Percentiles rank a stretch among this genome's conserved stretches.
Conservation (phyloP, 192 early-diverging fungal species). For the Linnemannia hyalina region DNA sequence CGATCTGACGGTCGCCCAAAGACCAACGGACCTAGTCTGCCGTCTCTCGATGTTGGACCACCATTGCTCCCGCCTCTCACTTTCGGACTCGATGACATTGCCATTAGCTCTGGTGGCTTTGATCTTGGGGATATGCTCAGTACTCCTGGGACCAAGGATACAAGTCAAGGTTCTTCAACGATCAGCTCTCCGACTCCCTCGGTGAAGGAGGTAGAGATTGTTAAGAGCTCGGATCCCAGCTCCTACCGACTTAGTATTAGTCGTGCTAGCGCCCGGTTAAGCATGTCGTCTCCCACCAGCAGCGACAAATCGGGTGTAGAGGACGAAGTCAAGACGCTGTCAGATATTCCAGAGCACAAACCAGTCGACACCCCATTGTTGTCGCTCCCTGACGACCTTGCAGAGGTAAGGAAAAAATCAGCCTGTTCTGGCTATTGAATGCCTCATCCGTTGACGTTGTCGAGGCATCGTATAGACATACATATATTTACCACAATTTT, state of each 20-base stretch:
- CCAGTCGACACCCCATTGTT: neutral
- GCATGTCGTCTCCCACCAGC: conserved; percentile 20
- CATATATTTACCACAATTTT: neutral
- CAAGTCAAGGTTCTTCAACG: conserved; percentile 3
- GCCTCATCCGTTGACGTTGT: neutral
- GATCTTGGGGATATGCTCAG: conserved; percentile 44
- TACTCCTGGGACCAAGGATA: conserved; percentile 11
- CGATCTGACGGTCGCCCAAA: conserved; percentile 30
- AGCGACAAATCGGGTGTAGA: conserved; percentile 16
- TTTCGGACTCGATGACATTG: conserved; percentile 42
- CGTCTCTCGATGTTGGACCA: conserved; percentile 35
- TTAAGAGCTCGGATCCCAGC: conserved; percentile 34
- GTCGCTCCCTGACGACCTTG: neutral
- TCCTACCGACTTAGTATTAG: conserved; percentile 36
- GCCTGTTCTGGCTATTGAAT: neutral
- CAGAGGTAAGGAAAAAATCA: neutral
- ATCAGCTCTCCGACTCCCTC: conserved; percentile 8
- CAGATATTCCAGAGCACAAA: conserved; percentile 17
- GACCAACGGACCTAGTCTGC: neutral
- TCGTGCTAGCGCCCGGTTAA: conserved; percentile 27
- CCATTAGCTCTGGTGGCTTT: conserved; percentile 29
- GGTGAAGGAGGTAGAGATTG: conserved; percentile 9
- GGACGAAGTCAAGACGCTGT: neutral
- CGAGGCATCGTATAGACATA: neutral
- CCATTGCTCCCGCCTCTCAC: conserved; percentile 42